Evolutionary conservation across 73 alveolate genomes (phyloP), one percentile per base, ranked within the genome.

Genomic region (Loxodes magnus): DNA sequence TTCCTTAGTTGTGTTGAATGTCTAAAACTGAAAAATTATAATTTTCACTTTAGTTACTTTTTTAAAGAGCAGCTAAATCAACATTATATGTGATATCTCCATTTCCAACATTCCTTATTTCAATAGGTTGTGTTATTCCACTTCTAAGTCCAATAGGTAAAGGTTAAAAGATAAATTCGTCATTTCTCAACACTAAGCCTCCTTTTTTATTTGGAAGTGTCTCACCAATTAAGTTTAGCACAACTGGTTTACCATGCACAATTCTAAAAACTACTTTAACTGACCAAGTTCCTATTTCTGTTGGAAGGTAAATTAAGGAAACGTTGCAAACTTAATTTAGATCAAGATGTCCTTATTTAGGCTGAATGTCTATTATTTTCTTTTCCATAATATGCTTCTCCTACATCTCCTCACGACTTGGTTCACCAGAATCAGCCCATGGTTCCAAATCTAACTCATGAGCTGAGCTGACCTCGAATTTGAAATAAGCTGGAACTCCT

Each of bases 341-440:
- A 2, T 84, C 88, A 29, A 93, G 66, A 12, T 64, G 71, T 21
- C 97, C 94, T 34, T 77, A 77, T 69, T 81, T 85, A 23, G 98
- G 99, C 49, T 87, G 90, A 35, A 93, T 79, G 56, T 90, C 71
- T 76, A 93, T 88, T 12, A 82, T 82, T 37, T 82, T 77, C 46
- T 75, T 85, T 58, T 93, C 95, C 42, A 93, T 54, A 27, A 93
- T 90, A 55, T 93, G 98, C 58, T 88, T 83, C 51, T 93, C 99
- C 52, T 88, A 82, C 43, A 95, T 92, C 46, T 84, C 92, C 53
- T 88, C 96, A 27, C 82, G 87, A 36, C 93, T 71, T 17, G 99
- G 98, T 60, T 93, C 99, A 0, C 96, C 97, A 17, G 99, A 96
- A 61, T 93, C 99, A 75, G 95, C 96, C 99, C 99, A 93, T 10